Percentiles rank a stretch among this genome's conserved stretches.
Conservation (phyloP, 2,329 filamentous ascomycete species). For the Sporothrix inflata region DNA sequence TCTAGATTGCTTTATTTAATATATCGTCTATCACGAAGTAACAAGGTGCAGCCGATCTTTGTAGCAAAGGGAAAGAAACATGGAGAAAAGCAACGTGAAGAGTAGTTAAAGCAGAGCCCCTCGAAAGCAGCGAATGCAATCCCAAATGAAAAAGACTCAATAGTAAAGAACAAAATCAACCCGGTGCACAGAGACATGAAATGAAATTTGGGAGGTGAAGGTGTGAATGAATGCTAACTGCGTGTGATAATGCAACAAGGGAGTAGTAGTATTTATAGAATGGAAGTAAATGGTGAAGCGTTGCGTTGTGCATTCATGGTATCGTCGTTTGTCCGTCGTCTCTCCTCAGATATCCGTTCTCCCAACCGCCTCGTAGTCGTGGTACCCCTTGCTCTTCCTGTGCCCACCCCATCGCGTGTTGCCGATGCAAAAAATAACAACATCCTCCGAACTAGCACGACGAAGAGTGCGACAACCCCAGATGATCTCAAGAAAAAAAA, state of each 20-base stretch:
- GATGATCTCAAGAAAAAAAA: background rate
- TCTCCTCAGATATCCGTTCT: conserved; percentile 14
- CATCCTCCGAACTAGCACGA: background rate
- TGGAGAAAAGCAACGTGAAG: background rate
- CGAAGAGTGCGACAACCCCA: background rate
- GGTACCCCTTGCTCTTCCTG: background rate
- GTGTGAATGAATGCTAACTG: conserved; percentile 23
- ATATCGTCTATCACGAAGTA: background rate
- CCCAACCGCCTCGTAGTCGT: background rate
- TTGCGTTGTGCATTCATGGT: conserved; percentile 27
- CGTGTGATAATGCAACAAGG: background rate
- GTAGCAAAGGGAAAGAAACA: background rate
- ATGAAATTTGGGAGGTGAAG: background rate
- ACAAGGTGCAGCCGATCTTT: background rate
- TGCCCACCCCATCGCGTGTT: background rate
- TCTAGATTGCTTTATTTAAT: background rate
- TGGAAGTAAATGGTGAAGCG: conserved; percentile 15
- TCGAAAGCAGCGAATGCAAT: background rate
- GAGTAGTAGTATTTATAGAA: conserved; percentile 25
- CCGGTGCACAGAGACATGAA: background rate
- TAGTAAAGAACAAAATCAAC: background rate
- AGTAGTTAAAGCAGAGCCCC: background rate
- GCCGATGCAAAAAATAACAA: background rate
- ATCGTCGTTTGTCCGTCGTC: conserved; percentile 27
- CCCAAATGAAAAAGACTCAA: background rate